These are phyloP conservation scores for Russula olivacea DNA, from an alignment of 768 basidiomycete species.

Conservation along the genomic window DNA sequence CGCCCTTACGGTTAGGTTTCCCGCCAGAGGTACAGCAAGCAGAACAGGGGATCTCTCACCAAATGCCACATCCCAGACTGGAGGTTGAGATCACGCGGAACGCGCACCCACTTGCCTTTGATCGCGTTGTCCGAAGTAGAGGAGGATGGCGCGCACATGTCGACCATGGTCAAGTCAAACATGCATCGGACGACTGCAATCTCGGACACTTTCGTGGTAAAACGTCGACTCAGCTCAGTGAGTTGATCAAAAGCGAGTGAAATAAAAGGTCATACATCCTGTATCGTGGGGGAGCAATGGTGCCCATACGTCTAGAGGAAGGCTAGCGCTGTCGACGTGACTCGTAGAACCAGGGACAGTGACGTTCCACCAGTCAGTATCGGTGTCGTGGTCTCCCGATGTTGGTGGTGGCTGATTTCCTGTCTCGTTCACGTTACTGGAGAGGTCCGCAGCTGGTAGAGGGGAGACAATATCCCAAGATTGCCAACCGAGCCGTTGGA, in stretches of 20 bases:
- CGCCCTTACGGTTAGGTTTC: conserved; percentile 3
- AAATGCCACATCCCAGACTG: conserved; percentile 55
- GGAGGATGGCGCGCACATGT: conserved; percentile 62
- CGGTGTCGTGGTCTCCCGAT: conserved; percentile 34
- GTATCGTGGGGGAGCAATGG: conserved; percentile 71
- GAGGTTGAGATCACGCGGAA: conserved; percentile 74
- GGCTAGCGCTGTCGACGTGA: conserved; percentile 52
- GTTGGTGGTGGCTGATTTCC: neutral
- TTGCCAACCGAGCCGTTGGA: conserved; percentile 83
- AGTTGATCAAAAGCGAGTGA: neutral
- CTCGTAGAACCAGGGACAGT: conserved; percentile 30
- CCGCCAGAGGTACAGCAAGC: conserved; percentile 1
- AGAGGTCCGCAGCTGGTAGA: conserved; percentile 6
- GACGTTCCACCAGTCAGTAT: conserved; percentile 72
- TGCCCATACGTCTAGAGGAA: conserved; percentile 77
- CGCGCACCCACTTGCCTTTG: conserved; percentile 85
- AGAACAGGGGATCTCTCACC: conserved; percentile 38
- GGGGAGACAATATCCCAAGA: conserved; percentile 66
- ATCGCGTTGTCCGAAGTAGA: conserved; percentile 69
- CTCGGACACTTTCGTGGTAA: conserved; percentile 58
- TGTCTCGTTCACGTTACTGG: conserved; percentile 21
- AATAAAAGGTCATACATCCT: conserved; percentile 49
- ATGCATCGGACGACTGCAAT: conserved; percentile 66
- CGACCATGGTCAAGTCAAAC: conserved; percentile 51
- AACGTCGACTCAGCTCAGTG: neutral